These are phyloP conservation scores for Grifola frondosa DNA, from an alignment of 1,284 basidiomycete species.

Conservation along the genomic window DNA sequence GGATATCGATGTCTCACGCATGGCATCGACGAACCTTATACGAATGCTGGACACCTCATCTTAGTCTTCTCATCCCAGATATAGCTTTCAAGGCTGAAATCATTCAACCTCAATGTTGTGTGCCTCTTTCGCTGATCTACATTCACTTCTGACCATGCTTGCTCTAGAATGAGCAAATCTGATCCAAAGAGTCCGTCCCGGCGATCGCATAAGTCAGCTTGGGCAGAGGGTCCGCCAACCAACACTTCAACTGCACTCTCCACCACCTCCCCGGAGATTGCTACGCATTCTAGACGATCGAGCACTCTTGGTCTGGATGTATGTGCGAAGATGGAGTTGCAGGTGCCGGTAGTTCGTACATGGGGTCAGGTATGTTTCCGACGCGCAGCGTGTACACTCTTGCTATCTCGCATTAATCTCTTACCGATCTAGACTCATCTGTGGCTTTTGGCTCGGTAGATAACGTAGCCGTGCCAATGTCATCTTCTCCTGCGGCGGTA, in stretches of 20 bases:
- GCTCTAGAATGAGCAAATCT: conserved; percentile 88
- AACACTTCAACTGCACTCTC: conserved; percentile 53
- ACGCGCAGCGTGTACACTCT: neutral
- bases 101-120: too few species aligned
- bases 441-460: conserved; percentile 85
- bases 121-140: too few species aligned
- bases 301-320: conserved; percentile 69
- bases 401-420: conserved; percentile 3
- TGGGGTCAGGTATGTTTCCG: conserved; percentile 51
- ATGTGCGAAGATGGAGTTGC: conserved; percentile 76
- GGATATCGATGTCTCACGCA: too few species aligned
- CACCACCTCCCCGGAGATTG: conserved; percentile 44
- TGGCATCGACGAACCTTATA: too few species aligned
- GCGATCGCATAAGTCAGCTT: conserved; percentile 76
- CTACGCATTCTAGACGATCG: conserved; percentile 68
- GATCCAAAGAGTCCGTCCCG: conserved; percentile 66
- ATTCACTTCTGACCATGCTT: too few species aligned
- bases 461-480: conserved; percentile 61
- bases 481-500: conserved; percentile 62
- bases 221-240: conserved; percentile 78
- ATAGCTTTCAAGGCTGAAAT: too few species aligned
- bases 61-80: too few species aligned
- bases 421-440: conserved; percentile 46
- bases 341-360: conserved; percentile 31
- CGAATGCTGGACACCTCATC: too few species aligned